Evolutionary conservation across 2,329 filamentous ascomycete species (phyloP).

Genomic region (Pyrenochaeta sp.): DNA sequence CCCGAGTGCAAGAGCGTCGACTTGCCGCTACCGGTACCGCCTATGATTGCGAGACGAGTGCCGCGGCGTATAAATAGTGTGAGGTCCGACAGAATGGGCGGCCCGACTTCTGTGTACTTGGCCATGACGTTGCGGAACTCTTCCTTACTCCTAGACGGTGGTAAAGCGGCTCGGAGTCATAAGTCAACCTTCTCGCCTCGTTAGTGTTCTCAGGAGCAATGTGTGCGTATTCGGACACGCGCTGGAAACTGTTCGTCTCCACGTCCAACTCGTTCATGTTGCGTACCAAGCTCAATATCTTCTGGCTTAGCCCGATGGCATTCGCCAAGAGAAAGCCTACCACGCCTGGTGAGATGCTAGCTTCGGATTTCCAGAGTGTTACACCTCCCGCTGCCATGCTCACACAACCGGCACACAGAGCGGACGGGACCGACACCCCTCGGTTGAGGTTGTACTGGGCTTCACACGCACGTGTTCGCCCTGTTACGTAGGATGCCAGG

Average conservation of each 20-base stretch:
- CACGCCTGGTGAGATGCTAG: not conserved
- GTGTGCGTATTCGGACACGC: not conserved
- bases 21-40: constrained; percentile 53
- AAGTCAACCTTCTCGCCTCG: not conserved
- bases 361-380: not conserved
- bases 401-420: not conserved
- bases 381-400: not conserved
- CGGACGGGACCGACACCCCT: not conserved
- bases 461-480: not conserved
- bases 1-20: constrained; percentile 78
- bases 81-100: constrained; percentile 58
- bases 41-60: constrained; percentile 34
- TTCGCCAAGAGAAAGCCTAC: not conserved
- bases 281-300: not conserved
- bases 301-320: not conserved
- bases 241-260: not conserved
- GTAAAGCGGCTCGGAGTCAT: constrained; percentile 6
- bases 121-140: constrained; percentile 48
- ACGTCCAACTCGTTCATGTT: not conserved
- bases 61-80: constrained; percentile 66
- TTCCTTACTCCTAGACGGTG: constrained; percentile 29
- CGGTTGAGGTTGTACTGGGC: not conserved
- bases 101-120: constrained; percentile 17
- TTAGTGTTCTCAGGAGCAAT: not conserved
- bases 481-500: not conserved